Base-by-base conservation (phyloP, 139 green algal genomes). In the Ostreobium quekettii region DNA sequence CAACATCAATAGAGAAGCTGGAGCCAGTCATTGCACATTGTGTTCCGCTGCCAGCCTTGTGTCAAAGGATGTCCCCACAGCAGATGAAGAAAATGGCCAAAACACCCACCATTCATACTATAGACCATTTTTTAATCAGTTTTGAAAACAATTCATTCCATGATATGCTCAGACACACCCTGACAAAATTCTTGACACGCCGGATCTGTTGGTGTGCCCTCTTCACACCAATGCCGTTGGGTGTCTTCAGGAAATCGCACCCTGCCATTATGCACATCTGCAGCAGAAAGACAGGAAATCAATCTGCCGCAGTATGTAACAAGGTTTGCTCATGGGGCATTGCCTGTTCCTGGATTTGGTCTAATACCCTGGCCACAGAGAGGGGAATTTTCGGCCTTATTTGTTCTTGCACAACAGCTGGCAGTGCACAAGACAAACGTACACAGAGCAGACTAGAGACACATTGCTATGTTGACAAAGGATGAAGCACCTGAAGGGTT, bases 201-300 rank as follows among this genome's bases (percentile, higher is more conserved):
- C 74, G 71, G 8, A 98, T 84, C 53, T 90, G 71, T 11, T 47
- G 65, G 66, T 97, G 87, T 4, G 93, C 92, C 73, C 89, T 96
- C 72, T 95, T 96, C 60, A 97, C 78, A 33, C 93, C 93, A 15
- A 98, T 88, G 47, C 82, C 80, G 0, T 75, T 75, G 53, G 97
- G 60, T 31, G 73, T 79, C 36, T 80, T 72, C 47, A 97, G 74
- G 71, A 97, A 99, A 79, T 99, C 94, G 65, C 94, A 99, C 4
- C 94, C 94, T 5, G 90, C 81, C 76, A 98, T 71, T 60, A 98
- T 87, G 75, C 94, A 99, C 84, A 95, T 95, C 83, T 95, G 78
- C 66, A 75, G 7, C 39, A 69, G 31, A 64, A 47, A 28, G 15
- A 53, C 42, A 53, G 19, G 15, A 19, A 53, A 53, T 19, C 15